Base-by-base conservation (phyloP, 768 basidiomycete genomes). In the Tubosaeta brunneosetosa region DNA sequence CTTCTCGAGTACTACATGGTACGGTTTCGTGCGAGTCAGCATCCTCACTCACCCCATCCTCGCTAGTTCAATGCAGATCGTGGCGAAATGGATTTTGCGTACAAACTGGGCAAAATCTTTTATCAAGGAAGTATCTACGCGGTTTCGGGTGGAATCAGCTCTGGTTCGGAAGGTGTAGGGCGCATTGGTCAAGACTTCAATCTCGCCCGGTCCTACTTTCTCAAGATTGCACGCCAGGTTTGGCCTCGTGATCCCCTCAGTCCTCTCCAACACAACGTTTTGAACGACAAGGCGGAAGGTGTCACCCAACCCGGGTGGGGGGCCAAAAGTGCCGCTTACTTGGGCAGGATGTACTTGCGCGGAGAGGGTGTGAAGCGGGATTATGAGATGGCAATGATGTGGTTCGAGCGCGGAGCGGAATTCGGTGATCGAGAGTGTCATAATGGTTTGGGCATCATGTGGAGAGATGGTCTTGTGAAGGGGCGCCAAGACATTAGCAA, bases 81-180 rank as follows among this genome's bases (percentile, higher is more conserved):
- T 26, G 92, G 91, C 26, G 91, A 94, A 60, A 82, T 82, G 47
- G 84, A 87, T 56, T 95, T 91, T 66, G 92, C 93, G 2, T 93
- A 89, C 69, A 84, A 91, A 14, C 79, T 98, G 2, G 97, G 93
- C n/a, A 87, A 91, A 70, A 89, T 98, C 10, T 95, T 88, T 72
- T 98, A 99, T 64, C 89, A 94, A 65, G 97, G 97, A 16, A 93
- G 90, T 52, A 88, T 97, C 33, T 97, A 97, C 63, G 77, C 81
- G 6, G 74, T 82, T 10, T 68, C 77, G 13, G 92, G 92, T 3
- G 94, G 95, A 10, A 83, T 89, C 37, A 82, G 79, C 3, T 93
- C 90, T 2, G 91, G 93, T 14, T 88, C 90, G 25, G 91, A 95
- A 71, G 91, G 91, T n/a, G 92, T 93, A 26, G 92, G 91, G 8